Evolutionary conservation across 257 asterid species (phyloP), one percentile per base, ranked within the genome.

Genomic region (Linderniella brevidens): DNA sequence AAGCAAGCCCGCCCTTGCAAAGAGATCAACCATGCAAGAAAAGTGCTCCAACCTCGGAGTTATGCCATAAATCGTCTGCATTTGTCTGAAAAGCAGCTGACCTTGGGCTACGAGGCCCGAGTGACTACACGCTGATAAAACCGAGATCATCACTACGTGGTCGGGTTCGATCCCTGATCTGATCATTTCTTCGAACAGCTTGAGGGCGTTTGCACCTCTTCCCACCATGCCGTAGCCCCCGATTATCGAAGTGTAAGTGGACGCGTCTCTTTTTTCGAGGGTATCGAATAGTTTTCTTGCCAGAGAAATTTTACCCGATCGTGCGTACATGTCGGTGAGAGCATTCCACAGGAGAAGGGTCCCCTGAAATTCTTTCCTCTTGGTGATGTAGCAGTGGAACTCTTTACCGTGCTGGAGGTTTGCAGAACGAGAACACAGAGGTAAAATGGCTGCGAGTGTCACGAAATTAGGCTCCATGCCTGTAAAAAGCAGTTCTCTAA

Each of bases 81-180:
- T 83, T 64, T 55, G 70, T 60, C 63, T 69, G 41, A 83, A 87
- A 46, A 73, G 62, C 35, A 48, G 53, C 58, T 64, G 70, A 17
- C 95, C 95, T 52, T 72, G 64, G 19, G 48, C 52, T 18, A 87
- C 79, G 50, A 83, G 81, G 13, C 97, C 88, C 9, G 97, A 83
- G 68, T 83, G 97, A 55, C 97, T 80, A 40, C 95, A 87, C 14
- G 88, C 97, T 45, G 93, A 75, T 50, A 83, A 60, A 47, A 74
- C 59, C 53, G 93, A 79, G 58, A 80, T 63, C 93, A 83, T 77
- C 55, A 83, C 74, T 37, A 80, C 65, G n/a, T 72, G 74, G 41
- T 83, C 95, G 29, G 95, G 93, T 62, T 78, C 65, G 62, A 87
- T 64, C 8, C 70, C 37, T 52, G 62, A 64, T 57, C 29, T 48